Conservation (phyloP, 2,329 filamentous ascomycete species). For the Pseudocercospora vitis region DNA sequence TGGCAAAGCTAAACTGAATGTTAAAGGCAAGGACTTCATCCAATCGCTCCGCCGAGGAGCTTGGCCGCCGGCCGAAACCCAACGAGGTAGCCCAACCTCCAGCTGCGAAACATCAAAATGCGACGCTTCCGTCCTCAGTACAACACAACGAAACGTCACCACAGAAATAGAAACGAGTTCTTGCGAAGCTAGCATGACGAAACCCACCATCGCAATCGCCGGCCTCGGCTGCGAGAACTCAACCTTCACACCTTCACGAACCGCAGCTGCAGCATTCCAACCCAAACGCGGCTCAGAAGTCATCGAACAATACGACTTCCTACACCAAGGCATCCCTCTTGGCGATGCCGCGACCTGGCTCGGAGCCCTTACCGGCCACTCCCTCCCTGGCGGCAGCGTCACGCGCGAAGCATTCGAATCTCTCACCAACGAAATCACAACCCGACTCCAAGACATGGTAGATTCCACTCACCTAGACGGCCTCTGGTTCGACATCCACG, state of each 20-base stretch:
- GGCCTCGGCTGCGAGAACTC: conserved; percentile 22
- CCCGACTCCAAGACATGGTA: conserved; percentile 9
- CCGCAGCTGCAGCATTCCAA: conserved; percentile 16
- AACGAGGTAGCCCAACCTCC: too few relatives aligned
- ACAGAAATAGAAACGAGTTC: not conserved
- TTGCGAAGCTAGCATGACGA: not conserved
- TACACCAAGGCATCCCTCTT: conserved; percentile 12
- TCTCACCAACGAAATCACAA: conserved; percentile 17
- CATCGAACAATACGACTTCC: conserved; percentile 15
- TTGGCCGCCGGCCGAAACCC: conserved; percentile 2
- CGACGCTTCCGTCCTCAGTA: not conserved
- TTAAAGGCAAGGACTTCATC: too few relatives aligned
- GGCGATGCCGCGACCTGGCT: conserved; percentile 20
- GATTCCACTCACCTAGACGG: conserved; percentile 16
- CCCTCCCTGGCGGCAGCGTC: conserved; percentile 26
- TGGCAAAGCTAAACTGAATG: too few relatives aligned
- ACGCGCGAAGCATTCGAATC: conserved; percentile 24
- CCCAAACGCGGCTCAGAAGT: conserved; percentile 17
- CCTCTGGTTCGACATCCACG: conserved; percentile 27
- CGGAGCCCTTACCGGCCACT: conserved; percentile 21
- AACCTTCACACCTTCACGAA: conserved; percentile 21
- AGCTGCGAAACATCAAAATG: not conserved
- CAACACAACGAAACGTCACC: too few relatives aligned
- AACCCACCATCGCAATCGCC: conserved; percentile 20
- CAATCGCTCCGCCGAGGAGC: not conserved